Base-by-base conservation (phyloP, 2,329 filamentous ascomycete species). In the Leptographium lundbergii region DNA sequence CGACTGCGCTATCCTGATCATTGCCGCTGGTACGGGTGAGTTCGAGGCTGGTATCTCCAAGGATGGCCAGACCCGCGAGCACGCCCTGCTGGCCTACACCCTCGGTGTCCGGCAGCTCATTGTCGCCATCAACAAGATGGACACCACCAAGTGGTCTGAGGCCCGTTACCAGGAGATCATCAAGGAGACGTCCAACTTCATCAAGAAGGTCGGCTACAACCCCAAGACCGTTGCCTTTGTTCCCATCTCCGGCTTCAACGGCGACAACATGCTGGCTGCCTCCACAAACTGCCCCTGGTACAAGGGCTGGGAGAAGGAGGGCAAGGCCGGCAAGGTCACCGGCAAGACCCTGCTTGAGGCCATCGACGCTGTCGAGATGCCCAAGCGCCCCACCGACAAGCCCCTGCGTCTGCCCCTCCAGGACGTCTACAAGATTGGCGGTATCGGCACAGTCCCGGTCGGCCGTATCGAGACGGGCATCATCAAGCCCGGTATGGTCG, bases 41-140 rank as follows among this genome's bases (percentile, higher is more conserved):
- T 99, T 99, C 87, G 94, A 99, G 87, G 94, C 94, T 88, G 94
- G 94, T 97, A 99, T 99, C 89, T 97, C 94, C 87, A 99, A 99
- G 90, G 94, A 97, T 90, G 94, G 94, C 79, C 94, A 99, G 89
- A 99, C 94, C 71, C 94, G 94, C 89, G 94, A 99, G 91, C 94
- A 99, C 89, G 94, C 94, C 81, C 89, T 99, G 73, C 91, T 99
- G 75, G 92, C 94, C 78, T 97, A 94, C 89, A 97, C 94, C 78
- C 89, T 99, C 65, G 94, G 94, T 94, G 94, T 99, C 74, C 92
- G 89, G 85, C 92, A 99, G 86, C 90, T 99, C 83, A 97, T 99
- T 75, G 92, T 97, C 72, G 94, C 94, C 81, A 95, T 97, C 87
- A 99, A 99, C 91, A 99, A 99, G 91, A 99, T 99, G 94, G 94